These are phyloP conservation scores for Trametes meyenii DNA, from an alignment of 768 basidiomycete species.

Conservation along the genomic window DNA sequence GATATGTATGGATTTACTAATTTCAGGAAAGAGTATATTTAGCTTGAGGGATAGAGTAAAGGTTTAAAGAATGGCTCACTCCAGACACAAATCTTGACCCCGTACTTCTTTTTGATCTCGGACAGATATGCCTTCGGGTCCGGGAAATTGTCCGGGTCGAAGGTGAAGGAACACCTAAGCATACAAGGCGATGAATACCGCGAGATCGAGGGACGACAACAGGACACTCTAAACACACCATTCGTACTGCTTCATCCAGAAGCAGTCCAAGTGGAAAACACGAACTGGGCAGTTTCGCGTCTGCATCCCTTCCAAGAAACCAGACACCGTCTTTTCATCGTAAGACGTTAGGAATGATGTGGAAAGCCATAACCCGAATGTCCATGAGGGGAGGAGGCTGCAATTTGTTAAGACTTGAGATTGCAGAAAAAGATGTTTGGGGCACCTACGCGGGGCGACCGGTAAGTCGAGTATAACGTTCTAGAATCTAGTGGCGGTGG, in stretches of 20 bases:
- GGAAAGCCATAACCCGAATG: slow-evolving; percentile 77
- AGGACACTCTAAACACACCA: slow-evolving; percentile 44
- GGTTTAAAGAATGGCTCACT: slow-evolving; percentile 40
- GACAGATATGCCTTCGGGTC: slow-evolving; percentile 66
- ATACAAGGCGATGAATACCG: no score
- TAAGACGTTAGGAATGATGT: slow-evolving; percentile 77
- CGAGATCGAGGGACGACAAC: no score
- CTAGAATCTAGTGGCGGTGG: slow-evolving; percentile 48
- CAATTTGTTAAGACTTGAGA: neutral
- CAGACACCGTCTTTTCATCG: slow-evolving; percentile 66
- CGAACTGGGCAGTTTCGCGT: slow-evolving; percentile 63
- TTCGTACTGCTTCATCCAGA: slow-evolving; percentile 75
- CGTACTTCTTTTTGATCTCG: slow-evolving; percentile 61
- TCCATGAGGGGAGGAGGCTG: slow-evolving; percentile 71
- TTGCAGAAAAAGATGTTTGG: neutral
- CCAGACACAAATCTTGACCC: slow-evolving; percentile 76
- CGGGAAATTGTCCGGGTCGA: slow-evolving; percentile 77
- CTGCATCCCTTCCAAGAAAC: slow-evolving; percentile 73
- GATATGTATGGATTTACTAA: slow-evolving; percentile 76
- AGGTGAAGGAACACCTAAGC: slow-evolving; percentile 70
- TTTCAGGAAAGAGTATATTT: no score
- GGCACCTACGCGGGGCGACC: slow-evolving; percentile 57
- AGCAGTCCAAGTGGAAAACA: slow-evolving; percentile 79
- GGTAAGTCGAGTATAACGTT: slow-evolving; percentile 61
- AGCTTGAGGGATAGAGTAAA: neutral